A percentile compares a stretch with the other conserved stretches of the same genome.
Conservation (phyloP, 257 asterid species). For the Ilex aquifolium region DNA sequence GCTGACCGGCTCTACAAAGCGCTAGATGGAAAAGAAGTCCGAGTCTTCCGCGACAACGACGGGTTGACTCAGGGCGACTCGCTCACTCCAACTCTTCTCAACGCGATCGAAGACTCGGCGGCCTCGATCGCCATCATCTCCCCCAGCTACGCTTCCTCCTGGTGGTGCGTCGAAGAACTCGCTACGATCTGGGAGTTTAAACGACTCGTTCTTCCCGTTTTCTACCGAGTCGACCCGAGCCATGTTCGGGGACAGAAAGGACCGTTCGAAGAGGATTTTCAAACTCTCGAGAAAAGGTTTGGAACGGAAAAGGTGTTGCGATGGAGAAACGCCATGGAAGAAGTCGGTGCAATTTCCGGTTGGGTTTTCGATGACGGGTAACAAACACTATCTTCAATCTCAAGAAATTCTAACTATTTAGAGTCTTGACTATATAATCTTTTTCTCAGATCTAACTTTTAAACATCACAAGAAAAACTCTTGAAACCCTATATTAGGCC, state of each 20-base stretch:
- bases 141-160: constrained; percentile 21
- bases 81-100: constrained; percentile 9
- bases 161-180: constrained; percentile 30
- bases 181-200: constrained; percentile 3
- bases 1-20: constrained; percentile 17
- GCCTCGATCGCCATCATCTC: constrained; percentile 27
- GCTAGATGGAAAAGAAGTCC: constrained; percentile 15
- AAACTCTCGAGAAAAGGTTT: background rate
- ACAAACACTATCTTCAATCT: background rate
- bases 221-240: background rate
- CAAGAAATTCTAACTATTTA: too few species aligned
- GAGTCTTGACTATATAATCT: too few species aligned
- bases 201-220: too few species aligned
- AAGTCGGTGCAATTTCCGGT: constrained; percentile 23
- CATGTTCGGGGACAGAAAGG: constrained; percentile 26
- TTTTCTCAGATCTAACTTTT: too few species aligned
- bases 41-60: constrained; percentile 23
- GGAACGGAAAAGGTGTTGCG: background rate
- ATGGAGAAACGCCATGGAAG: constrained; percentile 29
- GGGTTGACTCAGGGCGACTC: constrained; percentile 17
- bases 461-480: too few species aligned
- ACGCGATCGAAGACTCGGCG: constrained; percentile 24
- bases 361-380: constrained; percentile 21
- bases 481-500: too few species aligned
- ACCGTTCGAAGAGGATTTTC: constrained; percentile 14